phyloP scores from a whole-genome alignment of 306 rosid genomes.

The Cucurbita argyrosperma region DNA sequence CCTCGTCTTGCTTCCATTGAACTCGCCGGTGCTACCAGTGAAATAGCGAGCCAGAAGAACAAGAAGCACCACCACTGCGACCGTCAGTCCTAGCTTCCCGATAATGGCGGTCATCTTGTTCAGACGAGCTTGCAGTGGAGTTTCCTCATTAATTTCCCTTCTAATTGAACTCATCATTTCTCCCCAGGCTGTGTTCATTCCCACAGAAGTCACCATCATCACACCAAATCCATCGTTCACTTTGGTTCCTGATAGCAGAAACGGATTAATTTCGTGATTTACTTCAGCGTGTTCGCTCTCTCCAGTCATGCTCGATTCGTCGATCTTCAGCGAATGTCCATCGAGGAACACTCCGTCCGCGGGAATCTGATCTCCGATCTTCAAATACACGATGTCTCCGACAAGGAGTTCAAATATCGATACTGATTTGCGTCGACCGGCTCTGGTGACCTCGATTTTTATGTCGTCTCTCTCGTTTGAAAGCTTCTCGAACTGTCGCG shows the following conservation, averaged over 20 bases:
- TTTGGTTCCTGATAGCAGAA: slow-evolving; percentile 14
- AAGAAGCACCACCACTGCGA: slow-evolving; percentile 9
- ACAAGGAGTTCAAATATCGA: slow-evolving; percentile 11
- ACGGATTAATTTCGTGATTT: slow-evolving; percentile 2
- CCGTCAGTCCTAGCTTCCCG: slow-evolving; percentile 9
- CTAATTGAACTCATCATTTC: slow-evolving; percentile 16
- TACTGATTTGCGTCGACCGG: background rate
- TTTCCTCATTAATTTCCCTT: slow-evolving; percentile 1
- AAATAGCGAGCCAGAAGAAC: slow-evolving; percentile 11
- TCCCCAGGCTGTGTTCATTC: slow-evolving; percentile 11
- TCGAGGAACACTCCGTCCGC: slow-evolving; percentile 16
- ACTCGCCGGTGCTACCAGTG: slow-evolving; percentile 13
- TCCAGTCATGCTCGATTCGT: slow-evolving; percentile 18
- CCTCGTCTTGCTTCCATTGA: slow-evolving; percentile 12
- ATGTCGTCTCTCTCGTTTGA: slow-evolving; percentile 5
- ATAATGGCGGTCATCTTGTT: slow-evolving; percentile 9
- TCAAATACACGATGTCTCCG: slow-evolving; percentile 11
- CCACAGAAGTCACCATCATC: slow-evolving; percentile 18
- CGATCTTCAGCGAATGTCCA: slow-evolving; percentile 11
- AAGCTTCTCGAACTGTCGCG: slow-evolving; percentile 13
- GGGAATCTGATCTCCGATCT: slow-evolving; percentile 15
- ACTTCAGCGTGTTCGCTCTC: slow-evolving; percentile 8
- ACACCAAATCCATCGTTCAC: slow-evolving; percentile 13
- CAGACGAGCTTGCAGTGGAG: slow-evolving; percentile 10
- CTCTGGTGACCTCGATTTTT: slow-evolving; percentile 8